A percentile compares a stretch with the other conserved stretches of the same genome.
Evolutionary conservation across 2,329 filamentous ascomycete species (phyloP).

Genomic region (Pestalotiopsis sp.): DNA sequence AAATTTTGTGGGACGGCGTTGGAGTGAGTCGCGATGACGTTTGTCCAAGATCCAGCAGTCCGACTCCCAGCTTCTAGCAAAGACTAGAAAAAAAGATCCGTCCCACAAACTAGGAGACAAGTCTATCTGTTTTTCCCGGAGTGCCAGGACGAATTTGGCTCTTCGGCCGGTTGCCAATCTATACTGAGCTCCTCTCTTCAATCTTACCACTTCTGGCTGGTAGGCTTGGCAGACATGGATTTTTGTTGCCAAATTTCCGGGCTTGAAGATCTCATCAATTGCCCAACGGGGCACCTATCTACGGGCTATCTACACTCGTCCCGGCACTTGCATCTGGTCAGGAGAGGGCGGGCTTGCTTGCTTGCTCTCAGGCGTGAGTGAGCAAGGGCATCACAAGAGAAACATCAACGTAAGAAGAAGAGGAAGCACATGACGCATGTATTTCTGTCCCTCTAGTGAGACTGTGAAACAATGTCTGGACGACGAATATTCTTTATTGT

Average conservation of each 20-base stretch:
- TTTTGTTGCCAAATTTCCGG: not conserved
- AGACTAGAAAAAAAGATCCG: not conserved
- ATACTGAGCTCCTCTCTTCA: not conserved
- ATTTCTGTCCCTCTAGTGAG: not conserved
- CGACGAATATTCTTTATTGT: not conserved
- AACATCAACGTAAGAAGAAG: no score
- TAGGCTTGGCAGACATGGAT: not conserved
- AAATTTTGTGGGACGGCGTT: not conserved
- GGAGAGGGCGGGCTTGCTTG: no score
- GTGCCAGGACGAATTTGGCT: not conserved
- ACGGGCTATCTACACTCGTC: no score
- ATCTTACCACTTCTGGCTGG: not conserved
- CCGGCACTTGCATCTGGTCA: no score
- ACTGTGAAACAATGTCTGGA: not conserved
- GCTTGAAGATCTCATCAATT: not conserved
- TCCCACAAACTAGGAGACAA: not conserved
- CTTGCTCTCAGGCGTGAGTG: no score
- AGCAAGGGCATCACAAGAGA: no score
- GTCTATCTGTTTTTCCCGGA: not conserved
- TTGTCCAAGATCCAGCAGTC: not conserved
- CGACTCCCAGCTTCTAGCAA: not conserved
- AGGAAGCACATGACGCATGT: not conserved
- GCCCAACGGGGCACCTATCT: no score
- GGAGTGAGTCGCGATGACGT: not conserved
- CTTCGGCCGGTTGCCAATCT: not conserved